Evolutionary conservation across 495 filamentous ascomycete genomes (phyloP).

Genomic region (Corynascus novoguineensis): DNA sequence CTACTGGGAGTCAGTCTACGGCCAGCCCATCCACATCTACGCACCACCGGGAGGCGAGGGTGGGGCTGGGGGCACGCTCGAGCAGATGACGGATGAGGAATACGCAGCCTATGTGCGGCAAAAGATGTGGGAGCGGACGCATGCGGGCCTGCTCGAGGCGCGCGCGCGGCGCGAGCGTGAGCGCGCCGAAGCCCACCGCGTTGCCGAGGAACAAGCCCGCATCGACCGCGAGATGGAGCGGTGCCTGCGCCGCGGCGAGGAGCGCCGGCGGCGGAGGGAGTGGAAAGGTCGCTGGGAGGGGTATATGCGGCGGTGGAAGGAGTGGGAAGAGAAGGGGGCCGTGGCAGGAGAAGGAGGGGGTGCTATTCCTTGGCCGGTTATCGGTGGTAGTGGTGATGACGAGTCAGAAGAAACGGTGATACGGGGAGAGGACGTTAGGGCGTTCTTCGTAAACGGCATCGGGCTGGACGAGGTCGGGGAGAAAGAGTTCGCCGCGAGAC

Average conservation of each 20-base stretch:
- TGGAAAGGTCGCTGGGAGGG: conserved; percentile 52
- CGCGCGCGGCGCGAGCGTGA: conserved; percentile 40
- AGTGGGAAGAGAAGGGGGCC: conserved; percentile 38
- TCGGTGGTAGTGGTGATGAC: conserved; percentile 33
- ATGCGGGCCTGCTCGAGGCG: conserved; percentile 57
- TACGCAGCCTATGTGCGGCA: conserved; percentile 77
- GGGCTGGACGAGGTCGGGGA: conserved; percentile 53
- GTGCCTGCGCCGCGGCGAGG: conserved; percentile 46
- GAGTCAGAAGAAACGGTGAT: conserved; percentile 25
- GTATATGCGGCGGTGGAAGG: conserved; percentile 59
- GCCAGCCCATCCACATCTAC: conserved; percentile 68
- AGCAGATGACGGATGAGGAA: conserved; percentile 86
- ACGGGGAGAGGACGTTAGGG: conserved; percentile 27
- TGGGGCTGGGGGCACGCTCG: no score
- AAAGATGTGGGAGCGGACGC: conserved; percentile 90
- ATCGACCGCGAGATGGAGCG: conserved; percentile 44
- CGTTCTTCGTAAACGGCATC: conserved; percentile 41
- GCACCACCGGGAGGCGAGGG: no score
- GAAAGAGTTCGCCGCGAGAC: conserved; percentile 51
- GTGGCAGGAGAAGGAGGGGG: conserved; percentile 13
- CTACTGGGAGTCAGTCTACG: conserved; percentile 93
- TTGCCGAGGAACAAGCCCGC: conserved; percentile 43
- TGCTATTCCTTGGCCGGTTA: conserved; percentile 74
- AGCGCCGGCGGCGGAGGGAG: conserved; percentile 33
- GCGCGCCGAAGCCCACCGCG: conserved; percentile 36